These are phyloP conservation scores for Colletotrichum tropicale DNA, from an alignment of 2,329 filamentous ascomycete genomes.

Conservation along the genomic window DNA sequence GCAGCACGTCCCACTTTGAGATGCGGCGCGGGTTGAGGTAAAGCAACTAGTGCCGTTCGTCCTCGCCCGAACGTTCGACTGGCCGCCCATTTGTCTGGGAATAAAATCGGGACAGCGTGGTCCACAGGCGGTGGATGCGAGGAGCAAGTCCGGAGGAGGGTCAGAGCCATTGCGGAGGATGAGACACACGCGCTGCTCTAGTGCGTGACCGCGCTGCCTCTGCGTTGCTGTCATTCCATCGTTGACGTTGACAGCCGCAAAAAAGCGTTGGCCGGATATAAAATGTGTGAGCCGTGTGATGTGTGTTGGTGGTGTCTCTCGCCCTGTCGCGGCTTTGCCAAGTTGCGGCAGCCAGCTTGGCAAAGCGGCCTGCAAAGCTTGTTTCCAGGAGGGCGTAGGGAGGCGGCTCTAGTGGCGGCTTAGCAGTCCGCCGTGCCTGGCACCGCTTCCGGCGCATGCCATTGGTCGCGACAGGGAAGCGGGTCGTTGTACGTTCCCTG, in stretches of 20 bases:
- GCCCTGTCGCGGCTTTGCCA: background rate
- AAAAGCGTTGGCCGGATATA: background rate
- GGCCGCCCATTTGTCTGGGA: background rate
- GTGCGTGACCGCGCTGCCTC: background rate
- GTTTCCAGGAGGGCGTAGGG: background rate
- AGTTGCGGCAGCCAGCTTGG: constrained; percentile 15
- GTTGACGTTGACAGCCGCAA: background rate
- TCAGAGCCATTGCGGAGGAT: background rate
- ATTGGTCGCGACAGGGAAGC: background rate
- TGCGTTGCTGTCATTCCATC: background rate
- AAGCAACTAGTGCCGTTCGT: background rate
- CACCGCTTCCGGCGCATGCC: background rate
- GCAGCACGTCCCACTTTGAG: constrained; percentile 11
- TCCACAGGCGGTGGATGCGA: background rate
- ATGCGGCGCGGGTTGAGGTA: background rate
- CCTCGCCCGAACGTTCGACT: background rate
- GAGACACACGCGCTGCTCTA: background rate
- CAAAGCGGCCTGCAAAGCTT: constrained; percentile 10
- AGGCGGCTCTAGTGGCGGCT: background rate
- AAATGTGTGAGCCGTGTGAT: background rate
- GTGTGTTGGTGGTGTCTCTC: background rate
- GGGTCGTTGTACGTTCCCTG: background rate
- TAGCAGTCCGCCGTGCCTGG: background rate
- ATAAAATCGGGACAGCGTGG: background rate
- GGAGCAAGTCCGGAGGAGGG: constrained; percentile 10